Base-by-base conservation (phyloP, 129 eudicot genomes). In the Arctium lappa region DNA sequence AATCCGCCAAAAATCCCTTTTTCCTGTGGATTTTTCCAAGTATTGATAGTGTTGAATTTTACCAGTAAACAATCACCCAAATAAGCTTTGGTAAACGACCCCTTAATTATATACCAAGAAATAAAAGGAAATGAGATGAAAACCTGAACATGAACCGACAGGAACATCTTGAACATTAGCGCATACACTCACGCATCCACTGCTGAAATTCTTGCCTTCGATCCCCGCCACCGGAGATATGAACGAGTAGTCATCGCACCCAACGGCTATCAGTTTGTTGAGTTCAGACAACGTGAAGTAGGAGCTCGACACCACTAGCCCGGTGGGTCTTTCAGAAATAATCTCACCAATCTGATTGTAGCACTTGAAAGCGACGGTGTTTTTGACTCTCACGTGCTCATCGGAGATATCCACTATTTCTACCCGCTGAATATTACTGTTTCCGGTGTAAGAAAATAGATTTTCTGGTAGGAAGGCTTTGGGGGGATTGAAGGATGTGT, bases 91-190 rank as follows among this genome's bases (percentile, higher is more conserved):
- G 0, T 22, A 22, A 22, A 22, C 27, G 27, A 22, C 27, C 27
- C 27, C 27, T 22, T 22, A 22, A 22, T 22, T 22, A 22, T 22
- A 22, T 22, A 22, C 27, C 0, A 22, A 22, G 27, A 22, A 22
- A 22, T 22, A 22, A 22, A 22, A 22, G 27, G 27, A 22, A 22
- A 22, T 22, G 27, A 22, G 27, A 22, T 22, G 27, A 22, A 27
- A 74, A 1, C 89, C 93, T 3, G 85, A 44, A 75, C 94, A 90
- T 22, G 87, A 87, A 8, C 81, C 89, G 2, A 2, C 81, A 12
- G 65, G 2, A 62, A 86, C 69, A 63, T 82, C 89, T 7, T 50
- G 38, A 4, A 13, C 79, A n/a, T 79, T 76, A 22, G 27, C 27
- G 46, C 94, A 90, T 0, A 75, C 1, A 3, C 91, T 42, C 1